phyloP scores from a whole-genome alignment of 1,139 yeast genomes.

The Tardiomyces depauwii region DNA sequence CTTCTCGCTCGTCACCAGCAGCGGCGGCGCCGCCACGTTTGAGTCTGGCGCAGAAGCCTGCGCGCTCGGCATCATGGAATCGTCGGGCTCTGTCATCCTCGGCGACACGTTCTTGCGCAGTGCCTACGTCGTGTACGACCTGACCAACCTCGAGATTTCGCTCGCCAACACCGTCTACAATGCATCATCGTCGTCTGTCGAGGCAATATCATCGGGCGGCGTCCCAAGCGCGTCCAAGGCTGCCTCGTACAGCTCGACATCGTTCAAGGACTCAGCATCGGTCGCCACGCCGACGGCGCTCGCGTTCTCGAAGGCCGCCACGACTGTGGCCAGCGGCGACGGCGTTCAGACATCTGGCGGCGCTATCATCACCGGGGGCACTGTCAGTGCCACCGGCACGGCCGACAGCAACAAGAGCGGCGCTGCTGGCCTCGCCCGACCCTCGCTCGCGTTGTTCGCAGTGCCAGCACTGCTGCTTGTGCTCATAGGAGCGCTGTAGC shows the following conservation, averaged over 20 bases:
- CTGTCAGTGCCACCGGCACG: too few relatives aligned
- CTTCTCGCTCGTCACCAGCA: constrained; percentile 5
- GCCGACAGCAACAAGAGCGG: too few relatives aligned
- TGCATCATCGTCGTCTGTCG: constrained; percentile 13
- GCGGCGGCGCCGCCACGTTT: constrained; percentile 10
- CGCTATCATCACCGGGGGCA: too few relatives aligned
- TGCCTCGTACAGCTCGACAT: constrained; percentile 11
- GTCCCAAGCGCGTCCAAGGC: constrained; percentile 23
- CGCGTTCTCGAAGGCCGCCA: not conserved
- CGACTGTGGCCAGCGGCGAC: too few relatives aligned
- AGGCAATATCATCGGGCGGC: constrained; percentile 12
- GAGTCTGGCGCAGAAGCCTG: constrained; percentile 16
- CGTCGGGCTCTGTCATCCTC: constrained; percentile 24
- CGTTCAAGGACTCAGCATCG: constrained; percentile 8
- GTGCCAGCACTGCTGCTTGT: too few relatives aligned
- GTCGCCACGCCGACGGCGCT: not conserved
- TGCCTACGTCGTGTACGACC: constrained; percentile 63
- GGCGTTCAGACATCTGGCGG: too few relatives aligned
- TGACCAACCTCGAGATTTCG: constrained; percentile 49
- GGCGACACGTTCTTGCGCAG: constrained; percentile 64
- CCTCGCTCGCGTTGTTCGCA: too few relatives aligned
- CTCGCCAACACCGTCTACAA: constrained; percentile 33
- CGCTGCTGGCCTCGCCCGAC: too few relatives aligned
- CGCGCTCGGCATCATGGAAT: constrained; percentile 15
- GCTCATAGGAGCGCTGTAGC: too few relatives aligned